Base-by-base conservation (phyloP, 192 early-diverging fungal genomes). In the Podila epicladia region DNA sequence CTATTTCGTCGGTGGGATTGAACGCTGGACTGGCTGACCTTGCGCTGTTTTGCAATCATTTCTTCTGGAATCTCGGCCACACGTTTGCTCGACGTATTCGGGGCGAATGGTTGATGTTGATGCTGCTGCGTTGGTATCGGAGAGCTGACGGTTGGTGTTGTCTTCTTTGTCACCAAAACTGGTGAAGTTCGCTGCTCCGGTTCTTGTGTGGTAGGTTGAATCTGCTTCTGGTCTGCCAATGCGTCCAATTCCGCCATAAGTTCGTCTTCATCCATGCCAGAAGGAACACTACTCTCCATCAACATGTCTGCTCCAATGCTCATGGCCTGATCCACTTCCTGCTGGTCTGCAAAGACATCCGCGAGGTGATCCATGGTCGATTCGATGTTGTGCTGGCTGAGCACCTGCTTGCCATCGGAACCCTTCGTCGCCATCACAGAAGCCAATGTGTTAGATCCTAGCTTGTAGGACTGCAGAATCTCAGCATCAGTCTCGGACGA, bases 281-380 rank as follows among this genome's bases (percentile, higher is more conserved):
- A 61, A 11, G 77, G 29, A 5, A 41, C 29, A 45, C 33, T 63
- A 24, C 33, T 55, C 33, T 69, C 74, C 6, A 74, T 26, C 17
- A 85, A 58, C 15, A 64, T 50, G 1, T 76, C 67, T n/a, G 82
- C 73, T 11, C 85, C 84, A 6, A 58, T 41, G 19, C 64, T 75
- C 62, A 93, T 83, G 0, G 89, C 89, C 29, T 87, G 68, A 17
- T 93, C 91, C 26, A 92, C 86, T 65, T 92, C 88, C 26, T 83
- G 64, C 32, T 92, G 90, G 65, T 90, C 90, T 22, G 88, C 87
- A 48, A 92, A 82, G 0, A 82, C 73, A 22, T 92, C 91, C 29
- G 86, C 82, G 24, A 93, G 58, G 20, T 75, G 86, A 57, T 90
- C 89, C 87, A 92, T 91, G 22, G 88, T 86, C 22, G 74, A 67